A percentile compares a stretch with the other conserved stretches of the same genome.
These are phyloP conservation scores for Sporisorium exsertum DNA, from an alignment of 1,284 basidiomycete species.

Conservation along the genomic window DNA sequence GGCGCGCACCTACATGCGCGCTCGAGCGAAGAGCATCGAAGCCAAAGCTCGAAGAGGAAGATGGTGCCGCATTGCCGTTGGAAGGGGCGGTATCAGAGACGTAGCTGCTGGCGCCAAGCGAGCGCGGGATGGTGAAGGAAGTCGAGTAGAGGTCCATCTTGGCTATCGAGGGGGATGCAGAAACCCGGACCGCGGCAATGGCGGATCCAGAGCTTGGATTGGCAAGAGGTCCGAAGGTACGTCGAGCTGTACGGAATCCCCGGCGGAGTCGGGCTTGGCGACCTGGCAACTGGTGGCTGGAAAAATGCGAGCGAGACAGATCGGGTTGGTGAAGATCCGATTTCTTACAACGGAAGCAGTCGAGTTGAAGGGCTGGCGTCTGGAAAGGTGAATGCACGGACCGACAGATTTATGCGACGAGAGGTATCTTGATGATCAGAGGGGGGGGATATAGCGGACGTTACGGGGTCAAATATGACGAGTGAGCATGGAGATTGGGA, in stretches of 20 bases:
- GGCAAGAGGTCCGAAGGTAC: slow-evolving; percentile 25
- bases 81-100: slow-evolving; percentile 31
- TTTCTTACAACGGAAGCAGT: neutral
- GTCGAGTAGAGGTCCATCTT: slow-evolving; percentile 63
- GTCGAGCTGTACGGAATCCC: slow-evolving; percentile 11
- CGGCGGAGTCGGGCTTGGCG: neutral
- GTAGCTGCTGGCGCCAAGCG: slow-evolving; percentile 37
- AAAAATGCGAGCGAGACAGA: neutral
- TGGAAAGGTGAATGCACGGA: slow-evolving; percentile 22
- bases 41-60: slow-evolving; percentile 25
- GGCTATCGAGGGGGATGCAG: slow-evolving; percentile 1
- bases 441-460: slow-evolving; percentile 11
- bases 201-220: slow-evolving; percentile 19
- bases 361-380: neutral
- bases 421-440: slow-evolving; percentile 25
- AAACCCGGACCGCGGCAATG: slow-evolving; percentile 21
- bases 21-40: slow-evolving; percentile 13
- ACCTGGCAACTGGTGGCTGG: neutral
- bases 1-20: slow-evolving; percentile 10
- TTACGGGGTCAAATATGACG: slow-evolving; percentile 10
- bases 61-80: slow-evolving; percentile 14
- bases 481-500: slow-evolving; percentile 5
- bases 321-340: slow-evolving; percentile 2
- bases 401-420: neutral
- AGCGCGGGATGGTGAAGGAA: slow-evolving; percentile 60